These are phyloP conservation scores for Phytophthora pisi DNA, from an alignment of 352 stramenopile genomes.

Conservation along the genomic window DNA sequence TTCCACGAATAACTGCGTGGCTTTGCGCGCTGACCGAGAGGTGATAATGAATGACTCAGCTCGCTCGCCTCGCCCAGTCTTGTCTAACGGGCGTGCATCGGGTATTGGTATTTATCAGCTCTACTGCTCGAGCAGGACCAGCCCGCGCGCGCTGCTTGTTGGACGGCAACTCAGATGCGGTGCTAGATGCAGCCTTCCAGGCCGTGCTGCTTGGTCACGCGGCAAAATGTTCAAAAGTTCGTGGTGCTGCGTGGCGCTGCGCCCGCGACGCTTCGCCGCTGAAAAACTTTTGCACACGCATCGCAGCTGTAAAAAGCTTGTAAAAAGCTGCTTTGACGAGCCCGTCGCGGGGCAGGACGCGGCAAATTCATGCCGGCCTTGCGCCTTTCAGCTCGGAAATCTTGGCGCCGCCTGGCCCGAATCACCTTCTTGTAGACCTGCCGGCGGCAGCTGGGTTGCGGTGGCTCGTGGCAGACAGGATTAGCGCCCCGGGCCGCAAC, in stretches of 20 bases:
- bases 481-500: neutral
- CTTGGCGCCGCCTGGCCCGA: no score
- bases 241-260: slow-evolving; percentile 9
- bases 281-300: slow-evolving; percentile 5
- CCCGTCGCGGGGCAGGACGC: no score
- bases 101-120: neutral
- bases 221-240: slow-evolving; percentile 16
- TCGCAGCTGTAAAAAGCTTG: neutral
- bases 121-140: neutral
- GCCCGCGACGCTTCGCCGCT: slow-evolving; percentile 6
- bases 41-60: neutral
- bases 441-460: neutral
- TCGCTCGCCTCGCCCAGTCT: neutral
- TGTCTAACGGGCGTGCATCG: neutral
- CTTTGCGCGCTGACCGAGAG: neutral
- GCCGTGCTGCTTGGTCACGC: neutral
- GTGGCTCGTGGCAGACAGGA: neutral
- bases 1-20: neutral
- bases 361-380: neutral
- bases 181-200: neutral
- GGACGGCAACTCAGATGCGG: neutral
- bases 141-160: neutral
- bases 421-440: neutral
- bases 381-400: neutral
- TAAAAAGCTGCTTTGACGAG: neutral